Base-by-base conservation (phyloP, 768 basidiomycete species). In the Pleurotus tuber-regium region DNA sequence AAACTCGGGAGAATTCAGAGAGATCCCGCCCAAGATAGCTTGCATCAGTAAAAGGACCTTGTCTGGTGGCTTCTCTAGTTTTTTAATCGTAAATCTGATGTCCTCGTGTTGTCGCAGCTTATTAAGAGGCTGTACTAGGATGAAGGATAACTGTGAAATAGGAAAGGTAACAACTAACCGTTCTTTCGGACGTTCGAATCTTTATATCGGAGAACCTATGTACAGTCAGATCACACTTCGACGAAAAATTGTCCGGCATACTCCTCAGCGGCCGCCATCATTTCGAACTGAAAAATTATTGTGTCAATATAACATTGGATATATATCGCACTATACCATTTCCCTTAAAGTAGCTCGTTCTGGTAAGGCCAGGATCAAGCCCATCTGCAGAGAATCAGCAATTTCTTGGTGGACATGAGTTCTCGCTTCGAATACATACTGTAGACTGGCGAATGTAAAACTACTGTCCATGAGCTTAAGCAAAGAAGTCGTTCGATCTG, bases 21-120 rank as follows among this genome's bases (percentile, higher is more conserved):
- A 82, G 54, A 94, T 78, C 2, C 86, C 82, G 12, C 82, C 81
- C 16, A 92, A 70, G 35, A 88, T 74, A 29, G 89, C 85, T 88
- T 96, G 93, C 4, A 92, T 82, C 35, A 93, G 70, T 4, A 95
- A 63, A 63, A 89, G 84, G 8, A 89, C 76, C 64, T 96, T 96
- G 63, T 96, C 91, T 3, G 74, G 66, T 0, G 85, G 77, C 55
- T 77, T 84, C 39, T 86, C 85, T 4, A 86, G 68, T 56, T 84
- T 90, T 66, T 83, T 84, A 4, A 87, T 65, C 38, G 81, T 76
- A 64, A 82, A 97, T 1, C 92, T 84, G 52, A 95, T 89, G 54
- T 92, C 92, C n/a, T 74, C 73, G 51, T 90, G 83, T 43, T 70
- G 74, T 50, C 82, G 75, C 38, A 93, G 73, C 60, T 79, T 85